These are phyloP conservation scores for Huntiella abstrusa DNA, from an alignment of 2,329 filamentous ascomycete species.

Conservation along the genomic window DNA sequence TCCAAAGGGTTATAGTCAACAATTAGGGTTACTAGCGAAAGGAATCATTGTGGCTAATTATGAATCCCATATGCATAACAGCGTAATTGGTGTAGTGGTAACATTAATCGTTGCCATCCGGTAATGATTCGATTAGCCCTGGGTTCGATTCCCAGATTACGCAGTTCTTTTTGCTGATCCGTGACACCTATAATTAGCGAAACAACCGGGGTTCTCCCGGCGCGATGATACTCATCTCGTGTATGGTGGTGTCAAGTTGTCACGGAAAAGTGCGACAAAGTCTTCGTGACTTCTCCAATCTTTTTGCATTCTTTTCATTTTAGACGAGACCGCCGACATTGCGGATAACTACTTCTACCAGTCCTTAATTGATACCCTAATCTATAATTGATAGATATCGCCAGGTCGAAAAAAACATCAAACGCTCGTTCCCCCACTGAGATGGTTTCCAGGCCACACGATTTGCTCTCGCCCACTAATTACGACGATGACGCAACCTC, in stretches of 20 bases:
- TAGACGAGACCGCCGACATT: no score
- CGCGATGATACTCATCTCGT: no score
- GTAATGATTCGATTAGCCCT: slow-evolving; percentile 9
- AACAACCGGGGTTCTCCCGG: neutral
- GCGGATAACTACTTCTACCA: no score
- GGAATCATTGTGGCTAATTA: no score
- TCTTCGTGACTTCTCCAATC: no score
- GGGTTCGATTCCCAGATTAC: slow-evolving; percentile 10
- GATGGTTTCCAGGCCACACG: neutral
- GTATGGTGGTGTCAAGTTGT: no score
- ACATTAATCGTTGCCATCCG: slow-evolving; percentile 9
- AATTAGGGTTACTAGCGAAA: no score
- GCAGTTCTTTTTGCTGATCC: neutral
- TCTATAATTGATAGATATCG: no score
- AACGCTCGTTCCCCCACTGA: neutral
- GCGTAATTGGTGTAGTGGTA: slow-evolving; percentile 10
- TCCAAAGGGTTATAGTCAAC: no score
- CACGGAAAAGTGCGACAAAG: no score
- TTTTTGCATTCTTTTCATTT: neutral
- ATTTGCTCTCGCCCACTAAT: slow-evolving; percentile 39
- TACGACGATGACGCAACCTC: slow-evolving; percentile 55
- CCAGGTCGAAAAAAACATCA: neutral
- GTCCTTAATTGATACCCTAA: no score
- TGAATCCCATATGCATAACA: neutral
- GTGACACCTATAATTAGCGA: neutral